Evolutionary conservation across 2,329 filamentous ascomycete genomes (phyloP).

Genomic region (Tolypocladium endophyticum): DNA sequence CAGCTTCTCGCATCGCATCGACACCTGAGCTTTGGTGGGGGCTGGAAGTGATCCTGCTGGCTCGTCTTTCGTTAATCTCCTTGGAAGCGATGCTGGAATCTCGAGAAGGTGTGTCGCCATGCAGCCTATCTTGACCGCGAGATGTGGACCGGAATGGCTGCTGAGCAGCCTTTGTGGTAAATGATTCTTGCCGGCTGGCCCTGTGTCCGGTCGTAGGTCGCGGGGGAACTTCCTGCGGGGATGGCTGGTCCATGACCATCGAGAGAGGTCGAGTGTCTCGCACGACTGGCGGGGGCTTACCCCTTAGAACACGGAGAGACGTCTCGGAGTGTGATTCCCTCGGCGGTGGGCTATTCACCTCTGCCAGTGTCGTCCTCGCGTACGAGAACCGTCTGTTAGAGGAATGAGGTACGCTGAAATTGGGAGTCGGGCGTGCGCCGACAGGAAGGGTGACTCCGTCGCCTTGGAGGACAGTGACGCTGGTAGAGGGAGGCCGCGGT

Average conservation of each 20-base stretch:
- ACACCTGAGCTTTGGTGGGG: constrained; percentile 13
- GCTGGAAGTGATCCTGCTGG: constrained; percentile 13
- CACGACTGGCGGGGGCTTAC: constrained; percentile 34
- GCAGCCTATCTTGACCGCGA: background rate
- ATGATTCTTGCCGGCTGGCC: constrained; percentile 2
- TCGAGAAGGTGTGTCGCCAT: constrained; percentile 6
- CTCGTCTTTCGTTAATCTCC: constrained; percentile 9
- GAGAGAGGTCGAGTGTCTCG: constrained; percentile 41
- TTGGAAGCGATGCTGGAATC: constrained; percentile 10
- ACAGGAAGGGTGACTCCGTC: constrained; percentile 5
- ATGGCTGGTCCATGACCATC: constrained; percentile 43
- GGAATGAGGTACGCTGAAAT: constrained; percentile 42
- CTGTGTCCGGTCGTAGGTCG: constrained; percentile 17
- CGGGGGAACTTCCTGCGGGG: constrained; percentile 22
- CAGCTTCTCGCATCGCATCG: constrained; percentile 16
- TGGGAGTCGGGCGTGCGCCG: constrained; percentile 26
- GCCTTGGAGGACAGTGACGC: background rate
- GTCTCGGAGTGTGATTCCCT: constrained; percentile 3
- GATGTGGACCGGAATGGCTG: constrained; percentile 1
- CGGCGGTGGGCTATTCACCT: constrained; percentile 4
- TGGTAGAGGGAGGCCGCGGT: constrained; percentile 5
- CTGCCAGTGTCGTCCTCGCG: constrained; percentile 16
- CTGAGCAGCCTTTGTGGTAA: background rate
- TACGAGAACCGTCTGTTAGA: constrained; percentile 35
- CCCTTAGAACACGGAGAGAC: constrained; percentile 15